These are phyloP conservation scores for Psilocybe cyanescens DNA, from an alignment of 768 basidiomycete species.

Conservation along the genomic window DNA sequence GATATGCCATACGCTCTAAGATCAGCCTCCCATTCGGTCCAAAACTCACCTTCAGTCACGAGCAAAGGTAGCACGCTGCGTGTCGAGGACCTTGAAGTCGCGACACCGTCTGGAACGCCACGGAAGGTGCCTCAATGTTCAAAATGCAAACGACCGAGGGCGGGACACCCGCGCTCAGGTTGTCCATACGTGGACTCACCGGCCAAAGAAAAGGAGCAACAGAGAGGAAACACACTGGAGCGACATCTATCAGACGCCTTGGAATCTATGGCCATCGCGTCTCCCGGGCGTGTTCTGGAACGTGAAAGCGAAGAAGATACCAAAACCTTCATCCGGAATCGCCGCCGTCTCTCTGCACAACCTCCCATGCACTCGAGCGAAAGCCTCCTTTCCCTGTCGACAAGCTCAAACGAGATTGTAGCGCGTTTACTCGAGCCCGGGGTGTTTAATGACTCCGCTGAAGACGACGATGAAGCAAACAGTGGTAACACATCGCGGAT, in stretches of 20 bases:
- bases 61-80: constrained; percentile 7
- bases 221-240: constrained; percentile 7
- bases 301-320: constrained; percentile 35
- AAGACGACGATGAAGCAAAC: constrained; percentile 29
- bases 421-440: constrained; percentile 49
- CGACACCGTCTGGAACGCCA: constrained; percentile 35
- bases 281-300: constrained; percentile 18
- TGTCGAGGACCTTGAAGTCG: background rate
- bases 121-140: constrained; percentile 58
- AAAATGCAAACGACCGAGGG: constrained; percentile 56
- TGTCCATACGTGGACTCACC: constrained; percentile 51
- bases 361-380: constrained; percentile 34
- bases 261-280: constrained; percentile 47
- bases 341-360: constrained; percentile 33
- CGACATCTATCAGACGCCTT: constrained; percentile 43
- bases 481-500: constrained; percentile 34
- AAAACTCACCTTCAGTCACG: constrained; percentile 20
- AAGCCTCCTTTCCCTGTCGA: constrained; percentile 55
- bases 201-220: constrained; percentile 13
- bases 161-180: constrained; percentile 66
- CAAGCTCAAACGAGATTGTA: constrained; percentile 50
- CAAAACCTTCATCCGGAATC: constrained; percentile 33
- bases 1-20: constrained; percentile 26
- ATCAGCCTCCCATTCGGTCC: constrained; percentile 19
- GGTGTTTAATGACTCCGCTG: constrained; percentile 34